Conservation (phyloP, 1,284 basidiomycete species). For the Xerocomus minutiporus region DNA sequence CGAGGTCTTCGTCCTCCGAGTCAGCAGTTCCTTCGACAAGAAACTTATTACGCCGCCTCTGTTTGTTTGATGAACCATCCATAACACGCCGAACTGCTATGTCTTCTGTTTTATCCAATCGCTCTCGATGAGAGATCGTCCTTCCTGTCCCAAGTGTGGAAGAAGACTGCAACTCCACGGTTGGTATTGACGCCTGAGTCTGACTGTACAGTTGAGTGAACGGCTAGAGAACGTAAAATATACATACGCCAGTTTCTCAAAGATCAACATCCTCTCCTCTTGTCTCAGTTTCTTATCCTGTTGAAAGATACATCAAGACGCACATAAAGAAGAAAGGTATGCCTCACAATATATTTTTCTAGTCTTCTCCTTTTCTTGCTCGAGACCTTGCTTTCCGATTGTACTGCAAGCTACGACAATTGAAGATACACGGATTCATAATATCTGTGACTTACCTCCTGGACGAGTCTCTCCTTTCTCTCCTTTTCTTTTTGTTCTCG, state of each 20-base stretch:
- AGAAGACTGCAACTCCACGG: slow-evolving; percentile 64
- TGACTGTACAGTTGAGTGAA: slow-evolving; percentile 46
- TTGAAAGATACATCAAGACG: background rate
- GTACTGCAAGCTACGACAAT: slow-evolving; percentile 44
- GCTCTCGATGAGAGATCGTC: slow-evolving; percentile 53
- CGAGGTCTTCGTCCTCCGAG: slow-evolving; percentile 32
- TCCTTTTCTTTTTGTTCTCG: slow-evolving; percentile 59
- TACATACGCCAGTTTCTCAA: slow-evolving; percentile 73
- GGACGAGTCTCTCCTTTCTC: slow-evolving; percentile 53
- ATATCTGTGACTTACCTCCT: slow-evolving; percentile 47
- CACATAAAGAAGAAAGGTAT: background rate
- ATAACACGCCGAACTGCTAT: slow-evolving; percentile 52
- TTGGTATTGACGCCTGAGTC: slow-evolving; percentile 64
- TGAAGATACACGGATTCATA: background rate
- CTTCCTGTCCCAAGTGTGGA: slow-evolving; percentile 75
- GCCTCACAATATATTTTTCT: slow-evolving; percentile 77
- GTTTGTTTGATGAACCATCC: slow-evolving; percentile 44
- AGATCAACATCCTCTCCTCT: slow-evolving; percentile 68
- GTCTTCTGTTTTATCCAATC: slow-evolving; percentile 57
- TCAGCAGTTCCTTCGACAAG: slow-evolving; percentile 29
- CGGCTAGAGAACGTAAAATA: background rate
- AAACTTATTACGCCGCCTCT: slow-evolving; percentile 40
- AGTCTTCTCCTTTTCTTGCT: slow-evolving; percentile 76
- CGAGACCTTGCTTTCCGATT: slow-evolving; percentile 67
- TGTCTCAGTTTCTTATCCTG: slow-evolving; percentile 85